Base-by-base conservation (phyloP, 768 basidiomycete species). In the Lactarius psammicola region DNA sequence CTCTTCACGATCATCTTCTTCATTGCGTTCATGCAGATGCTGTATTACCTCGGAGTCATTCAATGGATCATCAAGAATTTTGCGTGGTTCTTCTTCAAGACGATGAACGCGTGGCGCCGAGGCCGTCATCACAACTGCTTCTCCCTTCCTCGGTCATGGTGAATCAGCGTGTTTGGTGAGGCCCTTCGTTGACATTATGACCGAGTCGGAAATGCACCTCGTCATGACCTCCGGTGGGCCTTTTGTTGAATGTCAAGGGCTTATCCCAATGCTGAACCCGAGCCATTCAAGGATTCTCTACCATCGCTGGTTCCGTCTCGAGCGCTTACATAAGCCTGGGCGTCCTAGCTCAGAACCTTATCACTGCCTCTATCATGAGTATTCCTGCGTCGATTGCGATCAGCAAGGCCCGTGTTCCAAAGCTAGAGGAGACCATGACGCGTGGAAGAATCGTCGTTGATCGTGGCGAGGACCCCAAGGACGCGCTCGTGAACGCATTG, bases 361-460 rank as follows among this genome's bases (percentile, higher is more conserved):
- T 94, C 71, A 95, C 94, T 2, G 89, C 94, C 6, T 93, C 92
- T 9, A 89, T 95, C 65, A 96, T 96, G 94, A 90, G 88, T 75
- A 96, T 97, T 67, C 95, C 95, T 23, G 95, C 94, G 0, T 94
- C 93, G 17, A 95, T 96, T 74, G 85, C 94, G 2, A 94, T 96
- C 72, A 90, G 88, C 74, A 96, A 96, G 77, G 80, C 95, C 71
- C 90, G 94, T 53, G 69, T 87, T 36, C 94, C 94, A 0, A 95
- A 96, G 78, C 75, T 81, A 31, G 94, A 94, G 23, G 90, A 90
- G 69, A 93, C 94, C 33, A 84, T 94, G 53, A 95, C 94, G 34
- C 88, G 90, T 38, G 94, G 94, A 15, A 84, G 79, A 38, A 83
- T 95, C 64, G 84, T 89, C 57, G 82, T 95, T 63, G 90, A 93